These are phyloP conservation scores for Melanopsichium pennsylvanicum DNA, from an alignment of 1,284 basidiomycete genomes.

Conservation along the genomic window DNA sequence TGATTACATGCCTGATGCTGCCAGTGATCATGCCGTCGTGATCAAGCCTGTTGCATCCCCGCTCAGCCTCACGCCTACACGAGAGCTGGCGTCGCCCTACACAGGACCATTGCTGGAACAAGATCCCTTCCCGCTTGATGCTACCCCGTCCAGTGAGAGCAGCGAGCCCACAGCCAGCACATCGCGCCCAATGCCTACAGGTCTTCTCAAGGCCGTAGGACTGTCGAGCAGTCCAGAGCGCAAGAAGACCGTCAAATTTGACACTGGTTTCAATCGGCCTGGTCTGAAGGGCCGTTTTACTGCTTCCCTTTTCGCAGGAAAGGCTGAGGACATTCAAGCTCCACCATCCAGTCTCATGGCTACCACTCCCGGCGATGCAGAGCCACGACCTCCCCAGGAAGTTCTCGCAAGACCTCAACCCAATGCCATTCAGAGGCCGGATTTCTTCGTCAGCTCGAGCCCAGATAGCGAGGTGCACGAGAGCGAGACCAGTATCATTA, in stretches of 20 bases:
- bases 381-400: slow-evolving; percentile 49
- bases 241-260: slow-evolving; percentile 51
- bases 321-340: slow-evolving; percentile 1
- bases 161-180: not conserved
- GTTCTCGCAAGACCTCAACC: slow-evolving; percentile 53
- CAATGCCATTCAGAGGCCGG: slow-evolving; percentile 2
- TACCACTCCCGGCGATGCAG: slow-evolving; percentile 35
- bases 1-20: slow-evolving; percentile 22
- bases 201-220: slow-evolving; percentile 17
- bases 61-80: slow-evolving; percentile 10
- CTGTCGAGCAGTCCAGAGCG: slow-evolving; percentile 2
- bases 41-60: slow-evolving; percentile 22
- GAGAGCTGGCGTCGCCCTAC: slow-evolving; percentile 4
- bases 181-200: not conserved
- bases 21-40: slow-evolving; percentile 49
- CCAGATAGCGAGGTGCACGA: slow-evolving; percentile 2
- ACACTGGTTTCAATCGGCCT: slow-evolving; percentile 17
- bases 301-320: slow-evolving; percentile 39
- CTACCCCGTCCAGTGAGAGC: slow-evolving; percentile 10
- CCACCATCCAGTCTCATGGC: not conserved
- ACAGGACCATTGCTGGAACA: slow-evolving; percentile 19
- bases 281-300: slow-evolving; percentile 25
- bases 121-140: slow-evolving; percentile 28
- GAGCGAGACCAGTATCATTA: slow-evolving; percentile 32
- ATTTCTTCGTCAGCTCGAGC: not conserved